phyloP scores from a whole-genome alignment of 768 basidiomycete species.

The Lentinula aciculospora region DNA sequence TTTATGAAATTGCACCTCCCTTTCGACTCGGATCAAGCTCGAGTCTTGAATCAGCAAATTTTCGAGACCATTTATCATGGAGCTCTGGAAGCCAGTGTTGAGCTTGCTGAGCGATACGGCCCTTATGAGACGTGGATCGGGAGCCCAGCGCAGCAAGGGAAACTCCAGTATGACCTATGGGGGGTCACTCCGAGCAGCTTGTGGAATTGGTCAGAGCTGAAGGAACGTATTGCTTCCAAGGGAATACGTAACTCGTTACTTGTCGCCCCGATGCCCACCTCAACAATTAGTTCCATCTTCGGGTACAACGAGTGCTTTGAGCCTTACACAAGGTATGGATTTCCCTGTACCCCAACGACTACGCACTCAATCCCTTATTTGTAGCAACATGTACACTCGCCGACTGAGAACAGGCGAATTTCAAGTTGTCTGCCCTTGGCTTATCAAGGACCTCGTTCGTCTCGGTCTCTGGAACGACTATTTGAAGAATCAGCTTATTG shows the following conservation, averaged over 20 bases:
- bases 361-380: no score
- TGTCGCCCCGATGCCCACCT: conserved; percentile 85
- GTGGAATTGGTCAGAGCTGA: conserved; percentile 73
- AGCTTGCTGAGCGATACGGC: conserved; percentile 56
- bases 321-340: conserved; percentile 64
- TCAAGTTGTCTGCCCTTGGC: conserved; percentile 83
- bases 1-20: conserved; percentile 84
- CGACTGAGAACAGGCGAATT: conserved; percentile 83
- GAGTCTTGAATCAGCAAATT: conserved; percentile 69
- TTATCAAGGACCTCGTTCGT: conserved; percentile 75
- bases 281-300: conserved; percentile 78
- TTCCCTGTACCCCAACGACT: conserved; percentile 8
- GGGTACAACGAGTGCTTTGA: conserved; percentile 86
- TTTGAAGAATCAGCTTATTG: conserved; percentile 81
- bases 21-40: conserved; percentile 68
- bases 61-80: conserved; percentile 87
- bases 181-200: conserved; percentile 59
- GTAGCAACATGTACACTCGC: conserved; percentile 78
- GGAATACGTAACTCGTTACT: conserved; percentile 75
- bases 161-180: conserved; percentile 77
- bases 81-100: conserved; percentile 66
- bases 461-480: conserved; percentile 75
- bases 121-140: conserved; percentile 67
- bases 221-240: conserved; percentile 60
- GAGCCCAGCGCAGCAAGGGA: conserved; percentile 62